Evolutionary conservation across 2,329 filamentous ascomycete genomes (phyloP).

Genomic region (Trichothecium roseum): DNA sequence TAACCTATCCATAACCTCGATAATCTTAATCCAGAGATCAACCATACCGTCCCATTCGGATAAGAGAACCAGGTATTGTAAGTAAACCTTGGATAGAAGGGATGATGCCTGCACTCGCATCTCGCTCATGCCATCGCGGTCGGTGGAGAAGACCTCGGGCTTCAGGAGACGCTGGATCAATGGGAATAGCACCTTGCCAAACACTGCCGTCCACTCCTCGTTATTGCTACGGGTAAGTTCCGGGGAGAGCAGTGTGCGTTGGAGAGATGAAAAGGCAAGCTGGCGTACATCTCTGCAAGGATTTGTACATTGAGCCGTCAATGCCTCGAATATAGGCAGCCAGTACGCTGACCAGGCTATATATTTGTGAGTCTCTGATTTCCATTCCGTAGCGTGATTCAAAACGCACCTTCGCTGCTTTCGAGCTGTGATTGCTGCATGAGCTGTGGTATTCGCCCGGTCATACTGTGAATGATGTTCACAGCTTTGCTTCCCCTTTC

Average conservation of each 20-base stretch:
- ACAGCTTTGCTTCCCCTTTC: conserved; percentile 72
- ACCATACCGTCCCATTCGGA: conserved; percentile 82
- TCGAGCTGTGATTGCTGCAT: conserved; percentile 93
- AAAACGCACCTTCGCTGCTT: conserved; percentile 59
- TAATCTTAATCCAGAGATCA: conserved; percentile 82
- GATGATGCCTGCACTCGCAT: conserved; percentile 87
- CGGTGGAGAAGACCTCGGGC: conserved; percentile 86
- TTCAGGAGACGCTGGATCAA: conserved; percentile 80
- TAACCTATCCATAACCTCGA: conserved; percentile 89
- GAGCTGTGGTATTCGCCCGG: conserved; percentile 68
- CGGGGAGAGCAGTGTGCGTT: conserved; percentile 75
- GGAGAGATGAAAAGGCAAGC: conserved; percentile 75
- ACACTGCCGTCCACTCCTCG: conserved; percentile 90
- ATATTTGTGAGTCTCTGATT: conserved; percentile 5
- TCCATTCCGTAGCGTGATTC: neutral
- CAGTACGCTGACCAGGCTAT: conserved; percentile 97
- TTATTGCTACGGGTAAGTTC: conserved; percentile 76
- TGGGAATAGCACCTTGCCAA: conserved; percentile 86
- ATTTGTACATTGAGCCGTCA: conserved; percentile 87
- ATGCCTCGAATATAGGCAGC: conserved; percentile 83
- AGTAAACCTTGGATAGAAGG: conserved; percentile 85
- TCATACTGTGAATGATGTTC: conserved; percentile 71
- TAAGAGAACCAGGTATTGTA: conserved; percentile 82
- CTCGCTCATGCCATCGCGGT: conserved; percentile 89
- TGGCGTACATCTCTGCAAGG: conserved; percentile 88